These are phyloP conservation scores for Lantana camara DNA, from an alignment of 257 asterid genomes.

Conservation along the genomic window DNA sequence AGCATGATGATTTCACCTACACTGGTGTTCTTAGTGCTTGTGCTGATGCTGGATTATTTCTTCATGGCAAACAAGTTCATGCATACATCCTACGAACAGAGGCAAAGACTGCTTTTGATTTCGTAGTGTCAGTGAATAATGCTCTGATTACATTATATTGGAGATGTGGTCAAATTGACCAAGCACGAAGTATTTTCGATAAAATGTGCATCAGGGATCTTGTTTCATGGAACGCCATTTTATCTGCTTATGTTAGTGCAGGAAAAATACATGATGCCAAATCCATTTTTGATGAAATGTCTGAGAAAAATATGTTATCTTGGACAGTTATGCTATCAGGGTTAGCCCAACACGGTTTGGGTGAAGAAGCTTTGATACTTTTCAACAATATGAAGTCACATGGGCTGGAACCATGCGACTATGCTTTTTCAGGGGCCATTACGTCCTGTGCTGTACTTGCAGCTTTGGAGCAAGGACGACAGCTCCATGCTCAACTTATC, in stretches of 20 bases:
- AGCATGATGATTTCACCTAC: slow-evolving; percentile 60
- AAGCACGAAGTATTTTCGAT: slow-evolving; percentile 53
- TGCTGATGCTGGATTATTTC: slow-evolving; percentile 57
- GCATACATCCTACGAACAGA: slow-evolving; percentile 56
- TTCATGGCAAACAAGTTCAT: slow-evolving; percentile 68
- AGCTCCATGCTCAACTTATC: slow-evolving; percentile 67
- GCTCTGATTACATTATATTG: slow-evolving; percentile 65
- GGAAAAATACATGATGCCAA: slow-evolving; percentile 54
- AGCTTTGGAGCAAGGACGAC: slow-evolving; percentile 70
- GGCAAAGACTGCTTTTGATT: slow-evolving; percentile 36
- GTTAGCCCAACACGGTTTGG: slow-evolving; percentile 61
- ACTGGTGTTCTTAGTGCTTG: slow-evolving; percentile 63
- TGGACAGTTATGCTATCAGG: slow-evolving; percentile 77
- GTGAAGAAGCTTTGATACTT: slow-evolving; percentile 66
- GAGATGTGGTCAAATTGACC: slow-evolving; percentile 58
- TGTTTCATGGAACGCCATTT: slow-evolving; percentile 65
- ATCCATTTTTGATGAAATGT: slow-evolving; percentile 51
- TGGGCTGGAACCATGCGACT: slow-evolving; percentile 64
- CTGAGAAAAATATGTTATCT: slow-evolving; percentile 44
- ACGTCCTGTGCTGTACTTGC: slow-evolving; percentile 73
- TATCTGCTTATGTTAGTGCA: slow-evolving; percentile 60
- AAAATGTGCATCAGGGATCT: slow-evolving; percentile 52
- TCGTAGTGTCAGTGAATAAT: slow-evolving; percentile 55
- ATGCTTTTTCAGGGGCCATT: slow-evolving; percentile 72
- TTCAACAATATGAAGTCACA: slow-evolving; percentile 60